A percentile compares a stretch with the other conserved stretches of the same genome.
Conservation (phyloP, 495 filamentous ascomycete genomes). For the Aeminium ludgeri region DNA sequence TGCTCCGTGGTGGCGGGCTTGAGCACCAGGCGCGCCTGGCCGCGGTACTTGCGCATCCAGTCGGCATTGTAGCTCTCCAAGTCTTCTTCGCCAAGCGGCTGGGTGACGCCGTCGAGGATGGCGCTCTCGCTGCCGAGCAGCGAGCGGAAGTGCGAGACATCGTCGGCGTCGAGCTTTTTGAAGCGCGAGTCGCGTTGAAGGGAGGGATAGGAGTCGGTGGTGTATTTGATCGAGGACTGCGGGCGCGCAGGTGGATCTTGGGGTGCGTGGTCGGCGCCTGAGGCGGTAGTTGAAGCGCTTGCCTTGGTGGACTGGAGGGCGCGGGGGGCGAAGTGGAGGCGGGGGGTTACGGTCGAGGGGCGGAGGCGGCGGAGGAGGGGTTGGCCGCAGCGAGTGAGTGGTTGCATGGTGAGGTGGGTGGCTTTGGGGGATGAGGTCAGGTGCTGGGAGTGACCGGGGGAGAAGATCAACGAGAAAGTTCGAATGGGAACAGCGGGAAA, state of each 20-base stretch:
- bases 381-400: too few species aligned
- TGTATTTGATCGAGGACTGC: constrained; percentile 11
- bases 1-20: constrained; percentile 70
- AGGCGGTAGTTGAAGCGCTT: constrained; percentile 8
- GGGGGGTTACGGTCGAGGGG: too few species aligned
- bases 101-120: constrained; percentile 66
- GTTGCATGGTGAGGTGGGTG: too few species aligned
- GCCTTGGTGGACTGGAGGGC: too few species aligned
- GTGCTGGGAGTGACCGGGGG: too few species aligned
- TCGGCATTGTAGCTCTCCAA: constrained; percentile 87
- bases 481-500: too few species aligned
- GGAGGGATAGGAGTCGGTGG: constrained; percentile 46
- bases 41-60: constrained; percentile 98
- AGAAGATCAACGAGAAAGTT: too few species aligned
- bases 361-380: too few species aligned
- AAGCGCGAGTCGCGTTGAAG: constrained; percentile 65
- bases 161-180: constrained; percentile 43
- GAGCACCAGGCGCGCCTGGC: constrained; percentile 70
- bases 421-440: too few species aligned
- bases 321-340: too few species aligned
- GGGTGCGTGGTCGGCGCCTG: constrained; percentile 4
- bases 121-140: constrained; percentile 60
- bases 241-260: constrained; percentile 6
- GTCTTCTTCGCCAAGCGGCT: constrained; percentile 46
- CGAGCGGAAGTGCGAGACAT: constrained; percentile 63